Evolutionary conservation across 345 rosid species (phyloP).

Genomic region (Populus pruinosa): DNA sequence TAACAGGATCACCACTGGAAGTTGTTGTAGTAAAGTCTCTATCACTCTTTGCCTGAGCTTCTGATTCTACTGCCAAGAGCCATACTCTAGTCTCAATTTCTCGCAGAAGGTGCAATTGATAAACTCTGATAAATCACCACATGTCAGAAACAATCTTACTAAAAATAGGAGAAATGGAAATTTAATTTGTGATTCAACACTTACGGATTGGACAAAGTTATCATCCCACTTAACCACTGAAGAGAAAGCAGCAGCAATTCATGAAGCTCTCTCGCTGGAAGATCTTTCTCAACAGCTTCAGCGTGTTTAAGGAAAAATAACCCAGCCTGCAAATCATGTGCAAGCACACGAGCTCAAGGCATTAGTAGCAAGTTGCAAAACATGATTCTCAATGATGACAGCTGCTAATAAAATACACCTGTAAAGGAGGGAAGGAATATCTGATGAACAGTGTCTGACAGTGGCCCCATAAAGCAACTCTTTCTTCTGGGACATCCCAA

Average conservation of each 20-base stretch:
- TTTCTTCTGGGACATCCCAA: slow-evolving; percentile 99
- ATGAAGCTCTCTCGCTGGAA: slow-evolving; percentile 86
- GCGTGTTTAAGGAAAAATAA: slow-evolving; percentile 91
- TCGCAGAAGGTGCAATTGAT: slow-evolving; percentile 84
- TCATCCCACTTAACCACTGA: slow-evolving; percentile 96
- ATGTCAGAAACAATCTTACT: slow-evolving; percentile 25
- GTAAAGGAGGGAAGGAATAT: slow-evolving; percentile 81
- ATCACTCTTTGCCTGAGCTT: slow-evolving; percentile 70
- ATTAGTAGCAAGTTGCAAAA: slow-evolving; percentile 10
- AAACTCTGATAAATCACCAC: slow-evolving; percentile 56
- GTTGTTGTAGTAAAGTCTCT: slow-evolving; percentile 48
- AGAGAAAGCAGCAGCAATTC: slow-evolving; percentile 87
- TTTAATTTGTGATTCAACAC: slow-evolving; percentile 32
- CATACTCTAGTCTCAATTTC: slow-evolving; percentile 98
- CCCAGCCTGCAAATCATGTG: slow-evolving; percentile 65
- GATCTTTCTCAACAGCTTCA: slow-evolving; percentile 91
- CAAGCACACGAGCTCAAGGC: slow-evolving; percentile 9
- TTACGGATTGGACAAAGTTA: slow-evolving; percentile 73
- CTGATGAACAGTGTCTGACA: slow-evolving; percentile 89
- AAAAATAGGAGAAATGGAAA: slow-evolving; percentile 6
- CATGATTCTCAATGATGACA: background rate
- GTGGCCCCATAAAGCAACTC: slow-evolving; percentile 95
- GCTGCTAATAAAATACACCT: slow-evolving; percentile 42
- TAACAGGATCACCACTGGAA: slow-evolving; percentile 38
- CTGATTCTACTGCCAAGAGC: slow-evolving; percentile 97